Base-by-base conservation (phyloP, 805 yeast genomes). In the Metschnikowia hibisci region DNA sequence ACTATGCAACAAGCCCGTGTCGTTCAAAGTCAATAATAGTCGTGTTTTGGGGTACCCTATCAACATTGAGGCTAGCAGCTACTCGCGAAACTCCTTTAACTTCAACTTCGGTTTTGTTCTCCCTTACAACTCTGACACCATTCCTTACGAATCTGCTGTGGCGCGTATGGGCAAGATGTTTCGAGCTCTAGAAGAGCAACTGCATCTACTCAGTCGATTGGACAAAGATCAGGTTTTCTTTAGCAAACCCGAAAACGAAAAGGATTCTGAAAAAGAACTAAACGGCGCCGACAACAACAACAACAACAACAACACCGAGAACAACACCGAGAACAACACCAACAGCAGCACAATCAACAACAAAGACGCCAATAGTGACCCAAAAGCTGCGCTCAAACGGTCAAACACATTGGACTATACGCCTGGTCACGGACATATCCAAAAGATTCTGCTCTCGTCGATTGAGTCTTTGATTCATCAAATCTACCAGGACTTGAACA, bases 81-180 rank as follows among this genome's bases (percentile, higher is more conserved):
- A 93, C 61, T 86, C 91, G 2, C 77, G 99, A 55, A 95, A 93
- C 64, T 84, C 91, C 14, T 93, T 91, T 71, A 87, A 81, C 53
- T 93, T 93, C 75, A 91, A 93, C 58, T 83, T 93, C 56, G 89
- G 95, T 39, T 89, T 91, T 66, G 95, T 95, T 0, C 90, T 95
- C 63, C 84, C 83, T 8, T 85, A 84, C 56, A 82, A 81, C 41
- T 78, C 86, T 43, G 95, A 88, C 52, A 78, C 91, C 0, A 77
- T 87, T 1, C 89, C 95, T 0, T 93, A 87, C 62, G 96, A 91
- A 55, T 80, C 88, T 10, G 86, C 91, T 4, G 83, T 93, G 27
- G 76, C 81, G 40, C 74, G 97, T 39, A 72, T 93, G 44, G 96
- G 96, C 1, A 80, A 79, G 46, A 86, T 90, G 95, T 87, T 93